phyloP scores from a whole-genome alignment of 495 filamentous ascomycete genomes.

The Ascobolus immersus region DNA sequence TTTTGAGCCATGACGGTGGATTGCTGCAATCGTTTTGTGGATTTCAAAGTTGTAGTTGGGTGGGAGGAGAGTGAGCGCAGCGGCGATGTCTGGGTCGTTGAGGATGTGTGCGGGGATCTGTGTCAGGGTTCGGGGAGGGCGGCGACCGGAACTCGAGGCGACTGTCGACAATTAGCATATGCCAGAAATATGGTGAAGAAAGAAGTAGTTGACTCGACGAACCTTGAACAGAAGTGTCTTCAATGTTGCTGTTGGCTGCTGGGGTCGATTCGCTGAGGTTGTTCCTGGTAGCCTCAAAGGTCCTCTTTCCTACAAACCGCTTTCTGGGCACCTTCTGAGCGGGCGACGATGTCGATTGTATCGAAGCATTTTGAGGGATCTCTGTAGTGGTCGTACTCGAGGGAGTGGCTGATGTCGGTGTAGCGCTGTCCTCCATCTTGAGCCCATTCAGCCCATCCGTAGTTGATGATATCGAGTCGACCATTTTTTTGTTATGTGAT shows the following conservation, averaged over 20 bases:
- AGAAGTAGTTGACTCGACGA: background rate
- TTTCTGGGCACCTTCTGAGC: conserved; percentile 30
- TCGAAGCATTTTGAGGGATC: no score
- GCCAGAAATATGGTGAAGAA: background rate
- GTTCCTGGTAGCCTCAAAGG: conserved; percentile 22
- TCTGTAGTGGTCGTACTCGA: no score
- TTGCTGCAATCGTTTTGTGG: conserved; percentile 87
- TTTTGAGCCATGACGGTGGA: conserved; percentile 49
- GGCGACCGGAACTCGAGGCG: conserved; percentile 30
- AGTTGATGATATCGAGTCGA: no score
- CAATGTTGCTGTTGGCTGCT: background rate
- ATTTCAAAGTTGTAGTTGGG: conserved; percentile 95
- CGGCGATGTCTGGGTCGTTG: conserved; percentile 65
- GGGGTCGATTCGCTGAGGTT: background rate
- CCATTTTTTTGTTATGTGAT: no score
- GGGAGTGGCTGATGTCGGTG: no score
- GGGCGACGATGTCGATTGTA: no score
- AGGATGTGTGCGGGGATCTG: conserved; percentile 73
- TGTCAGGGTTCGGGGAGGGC: conserved; percentile 53
- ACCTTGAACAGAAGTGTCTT: background rate
- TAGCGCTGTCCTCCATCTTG: no score
- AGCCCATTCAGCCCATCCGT: no score
- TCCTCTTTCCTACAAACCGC: conserved; percentile 50
- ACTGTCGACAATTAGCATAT: conserved; percentile 1
- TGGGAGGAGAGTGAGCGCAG: conserved; percentile 64